A percentile compares a stretch with the other conserved stretches of the same genome.
phyloP scores from a whole-genome alignment of 192 early-diverging fungal species.

The Backusella liffmaniae region DNA sequence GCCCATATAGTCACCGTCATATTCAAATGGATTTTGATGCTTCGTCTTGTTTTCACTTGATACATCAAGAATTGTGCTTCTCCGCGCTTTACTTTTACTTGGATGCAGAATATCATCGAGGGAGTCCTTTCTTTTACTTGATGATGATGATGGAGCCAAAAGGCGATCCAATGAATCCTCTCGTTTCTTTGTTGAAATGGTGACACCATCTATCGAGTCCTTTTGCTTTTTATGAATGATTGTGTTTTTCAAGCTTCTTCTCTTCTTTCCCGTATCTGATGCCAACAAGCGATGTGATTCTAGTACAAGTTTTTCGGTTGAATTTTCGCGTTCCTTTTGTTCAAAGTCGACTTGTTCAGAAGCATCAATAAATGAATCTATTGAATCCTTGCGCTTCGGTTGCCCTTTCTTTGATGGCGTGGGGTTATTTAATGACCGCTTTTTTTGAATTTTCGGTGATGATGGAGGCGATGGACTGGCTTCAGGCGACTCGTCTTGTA shows the following conservation, averaged over 20 bases:
- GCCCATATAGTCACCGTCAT: not conserved
- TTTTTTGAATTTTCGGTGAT: not conserved
- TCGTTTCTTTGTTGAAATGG: too few species aligned
- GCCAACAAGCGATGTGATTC: not conserved
- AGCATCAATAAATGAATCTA: not conserved
- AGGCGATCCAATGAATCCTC: too few species aligned
- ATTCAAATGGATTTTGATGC: not conserved
- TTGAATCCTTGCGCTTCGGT: not conserved
- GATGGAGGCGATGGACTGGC: not conserved
- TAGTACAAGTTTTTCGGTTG: not conserved
- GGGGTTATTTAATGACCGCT: not conserved
- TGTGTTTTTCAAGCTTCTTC: not conserved
- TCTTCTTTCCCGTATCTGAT: not conserved
- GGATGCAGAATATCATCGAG: not conserved
- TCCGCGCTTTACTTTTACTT: not conserved
- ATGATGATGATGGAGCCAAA: too few species aligned
- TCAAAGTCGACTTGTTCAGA: not conserved
- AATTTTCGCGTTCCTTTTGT: not conserved
- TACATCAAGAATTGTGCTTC: not conserved
- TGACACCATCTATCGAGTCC: too few species aligned
- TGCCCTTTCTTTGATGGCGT: not conserved
- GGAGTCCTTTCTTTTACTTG: too few species aligned
- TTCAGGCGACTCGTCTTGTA: not conserved
- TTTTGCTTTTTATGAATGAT: not conserved
- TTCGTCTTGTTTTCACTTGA: not conserved